Evolutionary conservation across 2,329 filamentous ascomycete genomes (phyloP), one percentile per base, ranked within the genome.

Genomic region (Alternaria dauci): DNA sequence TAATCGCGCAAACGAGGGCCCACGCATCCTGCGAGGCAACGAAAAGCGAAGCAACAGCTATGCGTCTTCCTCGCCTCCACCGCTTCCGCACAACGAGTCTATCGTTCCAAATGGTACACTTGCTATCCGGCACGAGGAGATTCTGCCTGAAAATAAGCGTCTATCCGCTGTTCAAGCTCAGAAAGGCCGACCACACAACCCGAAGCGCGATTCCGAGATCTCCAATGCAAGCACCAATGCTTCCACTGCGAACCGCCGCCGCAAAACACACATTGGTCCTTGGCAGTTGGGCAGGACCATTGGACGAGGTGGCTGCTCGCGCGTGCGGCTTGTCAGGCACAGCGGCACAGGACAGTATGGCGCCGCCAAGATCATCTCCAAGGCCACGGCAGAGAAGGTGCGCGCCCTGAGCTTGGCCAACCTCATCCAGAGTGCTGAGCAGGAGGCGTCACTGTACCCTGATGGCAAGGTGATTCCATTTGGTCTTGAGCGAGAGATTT

Each of bases 341-440:
- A 86, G 84, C 25, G 80, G 88, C 23, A 95, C 93, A 4, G 88
- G 91, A 9, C 90, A 97, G 72, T 85, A 90, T 51, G 95, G 93
- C 4, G 95, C 95, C 2, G 91, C 97, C 75, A 99, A 99, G 82
- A 98, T 99, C 71, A 92, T 99, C 28, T 92, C 92, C 59, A 94
- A 96, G 78, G 77, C 78, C 59, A 91, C 88, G 53, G 92, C 91
- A 12, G 89, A 91, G 61, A 87, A 94, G 72, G 90, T 92, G 1
- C 91, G 95, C 65, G 93, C 93, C 52, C 89, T 93, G 67, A 97
- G 94, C 76, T 85, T 97, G 76, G 91, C 91, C 14, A 90, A 91
- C 50, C 86, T 97, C 65, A 93, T 94, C 73, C 87, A 89, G 69
- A 91, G 89, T 77, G 89, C 91, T 63, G 84, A 87, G 79, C 54